phyloP scores from a whole-genome alignment of 2,329 filamentous ascomycete genomes.

The Hypoxylon sp. region DNA sequence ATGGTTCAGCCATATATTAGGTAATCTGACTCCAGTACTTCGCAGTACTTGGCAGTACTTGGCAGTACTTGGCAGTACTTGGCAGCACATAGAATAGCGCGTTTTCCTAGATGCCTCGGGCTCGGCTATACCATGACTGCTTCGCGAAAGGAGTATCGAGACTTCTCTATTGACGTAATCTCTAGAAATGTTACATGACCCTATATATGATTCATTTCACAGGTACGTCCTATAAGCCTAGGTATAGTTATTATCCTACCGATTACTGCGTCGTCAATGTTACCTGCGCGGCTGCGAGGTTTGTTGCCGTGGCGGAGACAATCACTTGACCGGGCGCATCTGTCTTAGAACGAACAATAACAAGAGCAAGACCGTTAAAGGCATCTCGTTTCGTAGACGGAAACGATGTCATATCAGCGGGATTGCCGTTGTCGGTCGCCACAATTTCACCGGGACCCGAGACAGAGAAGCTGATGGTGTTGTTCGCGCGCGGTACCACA shows the following conservation, averaged over 20 bases:
- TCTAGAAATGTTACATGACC: too few relatives aligned
- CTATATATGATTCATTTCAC: too few relatives aligned
- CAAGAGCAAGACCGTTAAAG: constrained; percentile 59
- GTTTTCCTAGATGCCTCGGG: too few relatives aligned
- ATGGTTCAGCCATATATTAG: too few relatives aligned
- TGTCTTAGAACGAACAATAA: constrained; percentile 55
- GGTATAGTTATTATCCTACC: background rate
- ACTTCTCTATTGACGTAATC: too few relatives aligned
- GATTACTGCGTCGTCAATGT: constrained; percentile 5
- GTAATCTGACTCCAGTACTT: too few relatives aligned
- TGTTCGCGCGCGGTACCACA: constrained; percentile 59
- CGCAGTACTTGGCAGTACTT: too few relatives aligned
- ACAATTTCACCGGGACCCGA: constrained; percentile 62
- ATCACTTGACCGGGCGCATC: constrained; percentile 46
- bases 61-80: too few relatives aligned
- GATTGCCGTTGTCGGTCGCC: constrained; percentile 67
- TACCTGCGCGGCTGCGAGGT: constrained; percentile 32
- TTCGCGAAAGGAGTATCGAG: too few relatives aligned
- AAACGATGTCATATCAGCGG: constrained; percentile 61
- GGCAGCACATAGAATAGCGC: too few relatives aligned
- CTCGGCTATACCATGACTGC: too few relatives aligned
- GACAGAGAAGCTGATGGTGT: constrained; percentile 61
- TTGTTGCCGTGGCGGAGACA: constrained; percentile 39
- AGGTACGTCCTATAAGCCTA: too few relatives aligned
- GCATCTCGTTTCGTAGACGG: constrained; percentile 57